Evolutionary conservation across 495 filamentous ascomycete genomes (phyloP), one percentile per base, ranked within the genome.

Genomic region (Lasiosphaeria ovina): DNA sequence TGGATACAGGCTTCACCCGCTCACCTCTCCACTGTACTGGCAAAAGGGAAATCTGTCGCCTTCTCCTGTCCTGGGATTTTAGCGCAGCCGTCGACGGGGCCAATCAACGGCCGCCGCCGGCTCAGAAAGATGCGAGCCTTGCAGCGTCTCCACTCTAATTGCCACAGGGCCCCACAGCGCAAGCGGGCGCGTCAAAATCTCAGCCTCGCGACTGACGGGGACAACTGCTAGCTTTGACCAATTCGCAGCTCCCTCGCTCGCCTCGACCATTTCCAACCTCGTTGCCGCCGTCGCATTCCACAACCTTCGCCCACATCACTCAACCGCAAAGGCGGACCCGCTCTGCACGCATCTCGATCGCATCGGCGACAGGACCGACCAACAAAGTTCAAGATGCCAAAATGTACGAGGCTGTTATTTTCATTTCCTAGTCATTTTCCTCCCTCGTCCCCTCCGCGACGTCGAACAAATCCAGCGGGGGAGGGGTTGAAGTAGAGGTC

Each of bases 301-400:
- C 11, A 11, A 47, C 44, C 5, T n/a, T 47, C 11, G 5, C 6
- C 16, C 16, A 5, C 16, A 47, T 8, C 44, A 4, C 12, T 4
- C 44, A 47, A 47, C 6, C 12, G 12, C 44, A n/a, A 7, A n/a
- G 5, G 4, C 5, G 44, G 12, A n/a, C 6, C 5, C 44, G 0
- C 44, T 47, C 12, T 47, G 12, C 4, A 7, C 7, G 11, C 44
- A 47, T 47, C 12, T n/a, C 44, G 8, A 47, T n/a, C 2, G 7
- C 44, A 47, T 5, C 44, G 16, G 57, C 55, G 53, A 32, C 49
- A 7, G 32, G 11, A 51, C 4, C 9, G 6, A 10, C 9, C 17
- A 32, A 48, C 24, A 24, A 24, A 24, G 24, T 44, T 24, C 74
- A 75, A 72, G 51, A 81, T 81, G 78, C 78, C 78, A 36, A 81